Evolutionary conservation across 2,329 filamentous ascomycete genomes (phyloP).

Genomic region (Penicillium expansum): DNA sequence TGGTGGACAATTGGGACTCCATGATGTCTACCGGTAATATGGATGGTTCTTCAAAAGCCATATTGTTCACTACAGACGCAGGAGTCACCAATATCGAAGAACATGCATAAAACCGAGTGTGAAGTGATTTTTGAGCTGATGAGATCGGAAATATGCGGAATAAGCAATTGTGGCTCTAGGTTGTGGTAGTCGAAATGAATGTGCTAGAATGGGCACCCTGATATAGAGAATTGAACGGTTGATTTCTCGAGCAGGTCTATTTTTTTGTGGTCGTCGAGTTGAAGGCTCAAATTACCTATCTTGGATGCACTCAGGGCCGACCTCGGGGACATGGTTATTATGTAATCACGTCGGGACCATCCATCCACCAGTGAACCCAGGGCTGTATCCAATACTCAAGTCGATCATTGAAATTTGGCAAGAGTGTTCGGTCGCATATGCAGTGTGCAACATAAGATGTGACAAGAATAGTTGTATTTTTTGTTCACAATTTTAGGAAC

Average conservation of each 20-base stretch:
- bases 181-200: not conserved
- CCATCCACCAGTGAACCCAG: too few species aligned
- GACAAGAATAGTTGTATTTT: too few species aligned
- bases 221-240: not conserved
- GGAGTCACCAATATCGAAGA: not conserved
- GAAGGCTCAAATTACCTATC: not conserved
- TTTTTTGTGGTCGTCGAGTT: not conserved
- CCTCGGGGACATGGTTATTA: not conserved
- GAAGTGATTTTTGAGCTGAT: not conserved
- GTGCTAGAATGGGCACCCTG: not conserved
- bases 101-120: not conserved
- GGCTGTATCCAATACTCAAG: too few species aligned
- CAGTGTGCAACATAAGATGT: too few species aligned
- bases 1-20: slow-evolving; percentile 49
- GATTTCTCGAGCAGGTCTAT: not conserved
- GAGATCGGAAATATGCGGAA: not conserved
- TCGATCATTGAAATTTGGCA: too few species aligned
- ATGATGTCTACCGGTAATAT: slow-evolving; percentile 47
- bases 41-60: slow-evolving; percentile 11
- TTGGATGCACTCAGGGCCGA: not conserved
- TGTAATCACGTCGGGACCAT: not conserved
- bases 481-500: too few species aligned
- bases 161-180: not conserved
- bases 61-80: not conserved
- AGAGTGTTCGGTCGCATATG: too few species aligned